phyloP scores from a whole-genome alignment of 352 stramenopile species.

The Phytopythium aichiense region DNA sequence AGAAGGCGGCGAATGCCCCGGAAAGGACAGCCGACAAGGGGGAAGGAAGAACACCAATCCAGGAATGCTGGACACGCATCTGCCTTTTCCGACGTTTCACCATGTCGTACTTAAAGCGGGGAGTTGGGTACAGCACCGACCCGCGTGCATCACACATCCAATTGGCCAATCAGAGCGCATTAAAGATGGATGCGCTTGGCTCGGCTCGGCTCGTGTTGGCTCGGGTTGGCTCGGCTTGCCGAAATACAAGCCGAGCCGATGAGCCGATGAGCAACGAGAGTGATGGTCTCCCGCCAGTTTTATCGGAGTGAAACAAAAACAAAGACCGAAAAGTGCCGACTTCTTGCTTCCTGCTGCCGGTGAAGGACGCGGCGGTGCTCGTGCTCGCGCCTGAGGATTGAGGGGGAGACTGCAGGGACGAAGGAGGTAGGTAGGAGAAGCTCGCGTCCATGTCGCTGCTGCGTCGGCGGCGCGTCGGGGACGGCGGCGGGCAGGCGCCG shows the following conservation, averaged over 20 bases:
- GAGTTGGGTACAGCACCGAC: not conserved
- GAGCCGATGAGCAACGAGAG: not conserved
- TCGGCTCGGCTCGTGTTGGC: too few relatives aligned
- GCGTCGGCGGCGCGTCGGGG: conserved; percentile 22
- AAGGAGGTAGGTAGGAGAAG: too few relatives aligned
- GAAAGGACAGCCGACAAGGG: not conserved
- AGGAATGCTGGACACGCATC: not conserved
- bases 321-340: not conserved
- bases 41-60: not conserved
- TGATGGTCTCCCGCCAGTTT: not conserved
- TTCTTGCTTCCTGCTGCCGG: not conserved
- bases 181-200: too few relatives aligned
- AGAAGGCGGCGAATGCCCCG: not conserved
- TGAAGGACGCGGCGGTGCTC: not conserved
- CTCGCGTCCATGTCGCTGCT: conserved; percentile 36
- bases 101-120: not conserved
- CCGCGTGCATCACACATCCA: not conserved
- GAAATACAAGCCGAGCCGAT: not conserved
- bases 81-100: conserved; percentile 3
- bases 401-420: not conserved
- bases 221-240: too few relatives aligned
- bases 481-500: conserved; percentile 17
- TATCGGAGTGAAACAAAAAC: not conserved
- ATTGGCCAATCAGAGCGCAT: not conserved
- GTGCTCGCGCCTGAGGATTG: not conserved